Evolutionary conservation across 805 yeast species (phyloP).

Genomic region (Cyberlindnera sargentensis): DNA sequence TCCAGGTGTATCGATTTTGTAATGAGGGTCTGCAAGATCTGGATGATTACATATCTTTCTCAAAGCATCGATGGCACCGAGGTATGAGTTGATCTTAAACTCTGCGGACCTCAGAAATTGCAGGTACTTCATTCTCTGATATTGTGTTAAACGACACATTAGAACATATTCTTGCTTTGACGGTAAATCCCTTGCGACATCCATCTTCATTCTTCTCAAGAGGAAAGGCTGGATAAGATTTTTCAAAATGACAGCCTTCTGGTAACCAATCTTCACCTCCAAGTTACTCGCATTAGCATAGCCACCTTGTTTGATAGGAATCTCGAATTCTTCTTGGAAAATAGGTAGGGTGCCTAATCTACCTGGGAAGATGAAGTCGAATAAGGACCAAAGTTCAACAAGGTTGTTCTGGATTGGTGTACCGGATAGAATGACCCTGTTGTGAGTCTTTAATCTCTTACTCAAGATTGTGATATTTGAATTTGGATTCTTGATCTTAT

Average conservation of each 20-base stretch:
- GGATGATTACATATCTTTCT: slow-evolving; percentile 97
- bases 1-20: slow-evolving; percentile 22
- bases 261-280: slow-evolving; percentile 93
- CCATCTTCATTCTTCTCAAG: slow-evolving; percentile 79
- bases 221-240: slow-evolving; percentile 88
- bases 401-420: slow-evolving; percentile 95
- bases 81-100: slow-evolving; percentile 65
- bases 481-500: slow-evolving; percentile 92
- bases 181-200: slow-evolving; percentile 93
- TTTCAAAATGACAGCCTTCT: slow-evolving; percentile 86
- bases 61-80: slow-evolving; percentile 84
- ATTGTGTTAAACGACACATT: slow-evolving; percentile 77
- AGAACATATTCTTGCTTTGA: slow-evolving; percentile 90
- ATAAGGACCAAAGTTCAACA: slow-evolving; percentile 87
- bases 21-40: slow-evolving; percentile 54
- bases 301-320: slow-evolving; percentile 95
- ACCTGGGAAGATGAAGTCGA: slow-evolving; percentile 95
- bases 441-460: slow-evolving; percentile 77
- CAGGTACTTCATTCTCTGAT: slow-evolving; percentile 68
- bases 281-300: slow-evolving; percentile 95
- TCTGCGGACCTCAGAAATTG: slow-evolving; percentile 75
- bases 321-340: slow-evolving; percentile 84
- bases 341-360: slow-evolving; percentile 91
- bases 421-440: slow-evolving; percentile 85
- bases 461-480: slow-evolving; percentile 80